Conservation (phyloP, 2,329 filamentous ascomycete species). For the Botrytis paeoniae region DNA sequence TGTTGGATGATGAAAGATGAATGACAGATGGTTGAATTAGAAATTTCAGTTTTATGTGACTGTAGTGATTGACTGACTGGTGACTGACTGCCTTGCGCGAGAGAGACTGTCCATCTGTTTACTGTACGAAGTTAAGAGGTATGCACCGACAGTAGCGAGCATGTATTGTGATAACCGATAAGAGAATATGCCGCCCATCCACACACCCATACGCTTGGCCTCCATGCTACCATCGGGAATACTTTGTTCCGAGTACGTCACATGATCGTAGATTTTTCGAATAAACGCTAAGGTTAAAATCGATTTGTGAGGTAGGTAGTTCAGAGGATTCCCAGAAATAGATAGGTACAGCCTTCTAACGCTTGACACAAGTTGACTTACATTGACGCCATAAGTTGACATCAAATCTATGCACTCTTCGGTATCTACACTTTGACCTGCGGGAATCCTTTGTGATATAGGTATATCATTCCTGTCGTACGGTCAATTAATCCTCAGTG, state of each 20-base stretch:
- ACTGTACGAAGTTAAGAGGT: neutral
- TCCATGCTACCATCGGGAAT: neutral
- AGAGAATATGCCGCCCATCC: neutral
- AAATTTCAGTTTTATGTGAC: neutral
- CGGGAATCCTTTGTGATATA: neutral
- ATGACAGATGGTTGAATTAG: neutral
- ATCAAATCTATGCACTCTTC: neutral
- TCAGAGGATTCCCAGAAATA: neutral
- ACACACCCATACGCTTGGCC: neutral
- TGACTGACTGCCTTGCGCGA: neutral
- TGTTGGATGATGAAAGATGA: neutral
- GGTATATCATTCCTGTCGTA: neutral
- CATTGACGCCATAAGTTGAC: neutral
- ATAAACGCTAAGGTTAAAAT: conserved; percentile 10
- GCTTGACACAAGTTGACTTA: neutral
- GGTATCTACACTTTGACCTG: conserved; percentile 5
- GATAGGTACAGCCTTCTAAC: neutral
- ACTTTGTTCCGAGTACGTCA: neutral
- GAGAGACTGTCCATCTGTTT: neutral
- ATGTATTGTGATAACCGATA: conserved; percentile 3
- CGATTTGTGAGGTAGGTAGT: neutral
- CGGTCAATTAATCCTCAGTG: neutral
- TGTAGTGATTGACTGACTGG: neutral
- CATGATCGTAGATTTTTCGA: neutral
- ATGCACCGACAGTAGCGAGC: neutral